Evolutionary conservation across 352 stramenopile genomes (phyloP).

Genomic region (Phytophthora melonis): DNA sequence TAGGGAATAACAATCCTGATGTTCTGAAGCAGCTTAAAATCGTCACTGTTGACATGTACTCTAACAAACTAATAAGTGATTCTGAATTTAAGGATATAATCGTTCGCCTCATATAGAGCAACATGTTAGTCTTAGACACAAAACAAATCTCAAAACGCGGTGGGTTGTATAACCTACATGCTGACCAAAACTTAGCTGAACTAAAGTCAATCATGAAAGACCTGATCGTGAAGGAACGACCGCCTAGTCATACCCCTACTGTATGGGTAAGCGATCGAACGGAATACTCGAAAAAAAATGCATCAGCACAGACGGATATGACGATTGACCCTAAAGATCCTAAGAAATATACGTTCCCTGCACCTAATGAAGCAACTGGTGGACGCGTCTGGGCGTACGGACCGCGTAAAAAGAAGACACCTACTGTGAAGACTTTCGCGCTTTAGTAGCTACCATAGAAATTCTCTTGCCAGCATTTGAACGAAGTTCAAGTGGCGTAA

Average conservation of each 20-base stretch:
- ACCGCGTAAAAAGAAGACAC: background rate
- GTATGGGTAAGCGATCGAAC: background rate
- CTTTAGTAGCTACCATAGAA: conserved; percentile 5
- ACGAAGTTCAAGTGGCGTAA: too few species aligned
- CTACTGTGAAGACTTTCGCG: background rate
- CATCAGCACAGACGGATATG: background rate
- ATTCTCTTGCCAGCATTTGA: background rate
- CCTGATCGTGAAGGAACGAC: conserved; percentile 2
- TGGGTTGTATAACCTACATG: conserved; percentile 7
- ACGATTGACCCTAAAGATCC: too few species aligned
- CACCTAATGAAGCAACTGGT: too few species aligned
- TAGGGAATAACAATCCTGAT: conserved; percentile 21
- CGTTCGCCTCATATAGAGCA: background rate
- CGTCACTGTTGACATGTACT: conserved; percentile 12
- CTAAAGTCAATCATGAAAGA: conserved; percentile 21
- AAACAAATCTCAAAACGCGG: background rate
- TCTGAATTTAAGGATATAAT: conserved; percentile 15
- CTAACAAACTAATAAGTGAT: conserved; percentile 10
- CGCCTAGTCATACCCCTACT: background rate
- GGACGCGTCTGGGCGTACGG: background rate
- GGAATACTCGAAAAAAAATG: too few species aligned
- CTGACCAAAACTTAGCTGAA: conserved; percentile 16
- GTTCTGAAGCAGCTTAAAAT: conserved; percentile 19
- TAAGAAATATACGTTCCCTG: too few species aligned
- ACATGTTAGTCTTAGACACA: background rate